Evolutionary conservation across 2,329 filamentous ascomycete genomes (phyloP), one percentile per base, ranked within the genome.

Genomic region (Neurospora sp.): DNA sequence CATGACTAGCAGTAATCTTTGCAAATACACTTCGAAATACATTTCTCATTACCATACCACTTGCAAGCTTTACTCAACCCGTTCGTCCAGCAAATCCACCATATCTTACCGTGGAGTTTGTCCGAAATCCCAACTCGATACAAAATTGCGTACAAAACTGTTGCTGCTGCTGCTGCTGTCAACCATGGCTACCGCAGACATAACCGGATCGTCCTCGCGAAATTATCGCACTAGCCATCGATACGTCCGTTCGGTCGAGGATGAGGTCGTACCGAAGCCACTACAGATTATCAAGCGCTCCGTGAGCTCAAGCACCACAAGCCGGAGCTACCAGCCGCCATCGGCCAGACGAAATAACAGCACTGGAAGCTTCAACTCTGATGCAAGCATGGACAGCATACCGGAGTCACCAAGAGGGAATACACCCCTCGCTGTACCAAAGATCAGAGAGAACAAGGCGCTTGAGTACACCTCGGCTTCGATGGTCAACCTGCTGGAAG

Each of bases 221-320:
- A 36, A 36, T 17, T 3, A 62, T 33, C 52, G 52, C 4, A 62
- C 28, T 17, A 62, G 28, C 28, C 52, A 62, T 28, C 52, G 23
- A 17, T 62, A 62, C 9, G 28, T 62, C 15, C 52, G 52, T 17
- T 62, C 52, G 10, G 13, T 10, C 10, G 58, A 69, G 46, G 68
- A 67, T 33, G 71, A 72, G 28, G 75, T 77, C 68, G 70, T 76
- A 52, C 74, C 84, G 19, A 80, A 80, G 39, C 86, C 86, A 11
- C 76, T 87, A 40, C 82, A 83, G 52, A 84, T 88, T 74, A 76
- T 82, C 74, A 88, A 86, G 75, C 78, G 78, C 69, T 70, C 68
- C 13, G 78, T 73, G 73, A 75, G 73, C 74, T 69, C 40, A 43
- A 28, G 67, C 40, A 36, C 68, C 38, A 72, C 71, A 38, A 72